These are phyloP conservation scores for Pythium plurisporium DNA, from an alignment of 352 stramenopile genomes.

Conservation along the genomic window DNA sequence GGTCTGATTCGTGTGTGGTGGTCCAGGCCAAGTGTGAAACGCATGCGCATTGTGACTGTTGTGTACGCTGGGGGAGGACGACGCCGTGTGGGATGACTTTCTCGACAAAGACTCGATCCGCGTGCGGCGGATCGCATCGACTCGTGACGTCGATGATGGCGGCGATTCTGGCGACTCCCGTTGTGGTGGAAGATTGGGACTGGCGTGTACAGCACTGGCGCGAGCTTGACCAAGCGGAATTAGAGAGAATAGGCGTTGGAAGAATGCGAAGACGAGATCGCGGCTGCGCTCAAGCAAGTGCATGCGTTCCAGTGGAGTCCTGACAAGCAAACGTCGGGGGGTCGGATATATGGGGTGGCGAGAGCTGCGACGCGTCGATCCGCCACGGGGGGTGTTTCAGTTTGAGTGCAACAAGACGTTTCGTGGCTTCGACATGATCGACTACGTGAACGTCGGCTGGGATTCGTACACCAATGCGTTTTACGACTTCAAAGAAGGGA, in stretches of 20 bases:
- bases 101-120: not conserved
- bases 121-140: not conserved
- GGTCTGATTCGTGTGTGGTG: too few species aligned
- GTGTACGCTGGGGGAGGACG: not conserved
- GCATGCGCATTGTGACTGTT: not conserved
- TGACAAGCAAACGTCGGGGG: not conserved
- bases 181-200: not conserved
- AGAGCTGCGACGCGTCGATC: not conserved
- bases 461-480: not conserved
- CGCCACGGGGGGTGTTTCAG: not conserved
- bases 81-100: slow-evolving; percentile 8
- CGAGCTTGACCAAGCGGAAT: not conserved
- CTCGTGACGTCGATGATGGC: not conserved
- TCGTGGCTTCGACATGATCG: not conserved
- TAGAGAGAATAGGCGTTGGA: not conserved
- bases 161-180: not conserved
- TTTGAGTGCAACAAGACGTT: not conserved
- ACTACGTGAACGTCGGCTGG: not conserved
- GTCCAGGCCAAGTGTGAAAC: too few species aligned
- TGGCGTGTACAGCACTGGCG: not conserved
- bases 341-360: slow-evolving; percentile 6
- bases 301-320: not conserved
- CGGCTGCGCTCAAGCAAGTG: not conserved
- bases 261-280: not conserved
- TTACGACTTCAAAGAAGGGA: not conserved